Evolutionary conservation across 2,329 filamentous ascomycete species (phyloP), one percentile per base, ranked within the genome.

Genomic region (Cryoendolithus antarcticus): DNA sequence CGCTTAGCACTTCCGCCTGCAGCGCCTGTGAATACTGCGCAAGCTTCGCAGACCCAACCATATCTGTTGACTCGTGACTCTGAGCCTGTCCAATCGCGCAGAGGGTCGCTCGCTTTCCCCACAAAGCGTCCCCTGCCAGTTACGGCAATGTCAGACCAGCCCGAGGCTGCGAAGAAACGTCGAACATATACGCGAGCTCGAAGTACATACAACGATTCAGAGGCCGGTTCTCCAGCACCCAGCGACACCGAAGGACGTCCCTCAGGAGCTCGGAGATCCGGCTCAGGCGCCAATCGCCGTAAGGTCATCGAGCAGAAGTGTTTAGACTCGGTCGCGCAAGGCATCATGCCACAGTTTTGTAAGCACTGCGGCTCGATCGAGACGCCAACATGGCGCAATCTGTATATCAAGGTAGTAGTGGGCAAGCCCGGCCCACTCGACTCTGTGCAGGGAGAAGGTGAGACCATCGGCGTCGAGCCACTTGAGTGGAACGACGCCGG

Each of bases 361-460:
- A 75, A 75, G 46, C 94, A 96, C 52, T 98, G 91, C 52, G 91
- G 91, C 4, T 83, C 86, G 5, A 93, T 98, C 41, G 84, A 96
- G 52, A 98, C 91, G 1, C 85, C 89, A 0, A 95, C 89, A 0
- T 98, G 91, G 91, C 79, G 91, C 44, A 91, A 89, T 54, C 85
- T 91, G 9, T 95, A 82, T 71, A 77, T 78, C n/a, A 85, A 86
- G 53, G 71, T 83, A 6, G 71, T 80, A 34, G 66, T 75, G 10
- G 86, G 85, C 1, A 70, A 71, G 27, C 85, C 86, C 1, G 70
- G 74, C 3, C 75, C 80, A 43, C 71, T 83, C 34, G 76, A 85
- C 42, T 76, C 80, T 39, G 83, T 80, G 0, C 77, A 82, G 43
- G 80, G 80, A 50, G 78, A 81, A 34, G 80, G 82, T 1, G 72